Base-by-base conservation (phyloP, 345 rosid species). In the Luvunga scandens region DNA sequence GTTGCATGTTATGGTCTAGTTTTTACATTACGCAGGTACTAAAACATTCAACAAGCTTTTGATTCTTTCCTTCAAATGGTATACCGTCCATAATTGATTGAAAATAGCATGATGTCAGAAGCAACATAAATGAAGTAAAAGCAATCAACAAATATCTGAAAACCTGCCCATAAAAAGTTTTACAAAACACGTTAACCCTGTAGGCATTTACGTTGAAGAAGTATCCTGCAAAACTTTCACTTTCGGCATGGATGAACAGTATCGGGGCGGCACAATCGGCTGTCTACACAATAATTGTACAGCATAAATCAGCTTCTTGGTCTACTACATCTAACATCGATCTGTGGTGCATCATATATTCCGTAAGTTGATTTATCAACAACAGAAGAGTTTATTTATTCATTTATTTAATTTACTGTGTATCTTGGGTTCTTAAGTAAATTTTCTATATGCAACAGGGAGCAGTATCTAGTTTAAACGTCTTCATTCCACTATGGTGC, bases 201-300 rank as follows among this genome's bases (percentile, higher is more conserved):
- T 39, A 84, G 85, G 81, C 78, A 30, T 79, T 27, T 39, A 73
- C 83, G 2, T 19, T 84, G 82, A 77, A 75, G 33, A 77, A 39
- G 71, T 81, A 84, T 77, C 84, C 87, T 6, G 87, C 85, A 16
- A 69, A 79, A 73, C 63, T 84, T 39, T 84, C 85, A 2, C 78
- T 81, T 4, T 69, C 85, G 9, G 63, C 81, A 1, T 73, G 78
- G 87, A 76, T 84, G 48, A 81, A 71, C 64, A 31, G 73, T 33
- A 18, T 81, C 1, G 81, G 79, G 6, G 83, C 62, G 69, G 81
- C 71, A 33, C 81, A 81, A 60, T 84, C 87, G 12, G 85, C 81
- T 64, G 53, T 79, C 60, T 79, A 77, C 71, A 73, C 85, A 25
- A 21, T 78, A 68, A 31, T 63, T 59, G 3, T 65, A 7, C 79